Evolutionary conservation across 202 grass and related monocot genomes (phyloP), one percentile per base, ranked within the genome.

Genomic region (Tripidium arundinaceum): DNA sequence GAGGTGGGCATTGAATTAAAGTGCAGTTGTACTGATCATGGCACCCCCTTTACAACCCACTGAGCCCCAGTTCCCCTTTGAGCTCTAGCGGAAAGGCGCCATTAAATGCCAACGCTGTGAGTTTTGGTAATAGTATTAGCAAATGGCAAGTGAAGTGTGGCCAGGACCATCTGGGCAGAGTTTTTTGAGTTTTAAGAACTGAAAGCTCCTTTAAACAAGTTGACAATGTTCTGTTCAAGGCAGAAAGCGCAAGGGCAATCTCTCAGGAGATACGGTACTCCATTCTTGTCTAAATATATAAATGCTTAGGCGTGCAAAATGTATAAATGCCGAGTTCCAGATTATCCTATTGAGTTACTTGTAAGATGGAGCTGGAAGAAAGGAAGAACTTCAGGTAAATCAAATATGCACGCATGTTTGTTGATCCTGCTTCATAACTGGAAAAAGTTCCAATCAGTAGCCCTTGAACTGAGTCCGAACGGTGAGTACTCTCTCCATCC

Each of bases 1-100:
- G 78, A 45, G 58, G 70, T 88, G 61, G 68, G 59, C 80, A 58
- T 78, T 39, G 61, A 72, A 89, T 81, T 89, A 70, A 86, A 92
- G 65, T 19, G 37, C 3, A 16, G 33, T 76, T 85, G 77, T 41
- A 62, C 70, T 47, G 81, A 83, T 89, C 26, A 86, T 89, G 22
- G 65, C 46, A 71, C 60, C 62, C 67, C 67, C 87, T 83, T 90
- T 86, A 83, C 83, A 90, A 76, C 79, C 75, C 80, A 90, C 42
- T 29, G 68, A 86, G 47, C 10, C n/a, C 68, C 40, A 81, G 43
- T 31, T 73, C 68, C 5, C 39, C 73, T 72, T 85, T 78, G 70
- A 85, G 40, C 67, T 73, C 79, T 66, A 27, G 47, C 73, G 50
- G 78, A 85, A 89, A 89, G 83, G 34, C 11, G 40, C 49, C 66